Evolutionary conservation across 257 asterid genomes (phyloP), one percentile per base, ranked within the genome.

Genomic region (Thymus quinquecostatus): DNA sequence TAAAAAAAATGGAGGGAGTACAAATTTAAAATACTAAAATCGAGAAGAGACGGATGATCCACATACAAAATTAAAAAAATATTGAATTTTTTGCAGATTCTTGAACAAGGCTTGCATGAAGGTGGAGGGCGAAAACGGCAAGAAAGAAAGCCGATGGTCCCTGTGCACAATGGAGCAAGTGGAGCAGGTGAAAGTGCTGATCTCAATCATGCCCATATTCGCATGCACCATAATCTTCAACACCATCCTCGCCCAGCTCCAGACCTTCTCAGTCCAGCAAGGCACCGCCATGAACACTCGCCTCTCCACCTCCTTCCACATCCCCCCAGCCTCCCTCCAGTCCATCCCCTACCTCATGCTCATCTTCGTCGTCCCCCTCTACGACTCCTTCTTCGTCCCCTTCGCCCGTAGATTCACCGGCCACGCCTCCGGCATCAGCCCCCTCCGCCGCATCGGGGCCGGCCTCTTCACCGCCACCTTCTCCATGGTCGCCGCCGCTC

Each of bases 261-360:
- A 94, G 13, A 94, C 99, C 13, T 94, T 94, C 82, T 94, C 99
- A 36, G 99, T 94, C 78, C 99, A 91, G 73, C 99, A 94, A 75
- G 99, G 92, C 38, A 83, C 87, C 63, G 27, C 87, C 12, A 94
- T 94, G 99, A 68, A 94, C 83, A 94, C 97, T 1, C 77, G 77
- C n/a, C 73, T 93, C 14, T 80, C 85, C 1, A 27, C 68, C 7
- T 73, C 76, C 61, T 91, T 93, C 91, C 86, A 84, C 71, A 85
- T 94, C 58, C 99, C 99, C 0, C 97, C 99, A 0, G 99, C 99
- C 34, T 91, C 99, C 1, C 96, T 94, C 68, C 99, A 94, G 68
- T 85, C 99, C 68, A 89, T 94, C 74, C 99, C 99, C 27, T 94
- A 94, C 91, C 50, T 89, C 40, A 83, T 91, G 82, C 85, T 94